Evolutionary conservation across 169 alveolate genomes (phyloP), one percentile per base, ranked within the genome.

Genomic region (Theileria orientalis): DNA sequence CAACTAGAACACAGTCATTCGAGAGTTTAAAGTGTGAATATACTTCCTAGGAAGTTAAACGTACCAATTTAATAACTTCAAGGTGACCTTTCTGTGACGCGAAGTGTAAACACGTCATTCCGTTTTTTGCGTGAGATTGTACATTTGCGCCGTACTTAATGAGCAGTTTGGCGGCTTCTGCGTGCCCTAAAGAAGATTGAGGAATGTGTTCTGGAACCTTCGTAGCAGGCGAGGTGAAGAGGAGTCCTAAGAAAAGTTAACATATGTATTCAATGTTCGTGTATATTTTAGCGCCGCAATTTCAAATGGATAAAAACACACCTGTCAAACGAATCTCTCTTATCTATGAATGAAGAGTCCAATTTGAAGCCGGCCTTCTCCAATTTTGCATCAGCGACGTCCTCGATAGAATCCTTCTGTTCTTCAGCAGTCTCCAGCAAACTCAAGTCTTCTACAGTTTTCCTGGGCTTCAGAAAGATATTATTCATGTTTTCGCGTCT

Each of bases 51-150:
- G n/a, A n/a, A n/a, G n/a, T n/a, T 21, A 49, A 14, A 21, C 60
- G 19, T 49, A 49, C 79, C 11, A 72, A 37, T 32, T 73, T 64
- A 6, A 21, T 46, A 13, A 69, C 77, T 27, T 69, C 74, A 29
- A 69, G 33, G 54, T 80, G 83, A 3, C 88, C 88, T 29, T 80
- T 64, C 27, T 72, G 83, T 47, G 79, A 9, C 13, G 88, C 88
- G 59, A 80, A 80, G 23, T 80, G 88, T 21, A 80, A 76, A 30
- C 83, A 67, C 9, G 88, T 80, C 64, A 72, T 80, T 23, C 73
- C 73, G 40, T 80, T 76, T 44, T 52, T 76, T 0, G 88, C 83
- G 6, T 14, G 44, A 2, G 78, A 61, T 11, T 73, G 61, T n/a
- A 59, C 69, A 3, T 61, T 52, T 14, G 88, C 88, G 23, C 88